Evolutionary conservation across 495 filamentous ascomycete genomes (phyloP).

Genomic region (Diplogelasinospora grovesii): DNA sequence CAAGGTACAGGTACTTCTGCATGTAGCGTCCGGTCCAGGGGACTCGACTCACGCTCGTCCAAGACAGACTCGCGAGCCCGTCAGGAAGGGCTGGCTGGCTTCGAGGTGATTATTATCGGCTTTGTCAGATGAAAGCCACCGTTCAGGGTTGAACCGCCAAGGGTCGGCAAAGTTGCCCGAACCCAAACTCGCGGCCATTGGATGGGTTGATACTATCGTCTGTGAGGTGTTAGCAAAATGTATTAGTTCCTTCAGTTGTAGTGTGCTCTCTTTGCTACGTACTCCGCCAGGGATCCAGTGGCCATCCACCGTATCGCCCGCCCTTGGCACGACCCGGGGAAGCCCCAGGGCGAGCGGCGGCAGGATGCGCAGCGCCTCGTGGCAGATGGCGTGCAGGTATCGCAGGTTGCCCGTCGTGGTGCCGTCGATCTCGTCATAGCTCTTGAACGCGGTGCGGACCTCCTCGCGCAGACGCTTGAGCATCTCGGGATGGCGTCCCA

Average conservation of each 20-base stretch:
- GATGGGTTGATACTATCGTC: constrained; percentile 14
- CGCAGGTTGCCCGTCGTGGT: constrained; percentile 30
- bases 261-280: too few species aligned
- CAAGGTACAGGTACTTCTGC: too few species aligned
- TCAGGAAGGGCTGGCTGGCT: constrained; percentile 44
- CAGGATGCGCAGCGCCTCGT: constrained; percentile 49
- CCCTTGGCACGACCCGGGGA: constrained; percentile 35
- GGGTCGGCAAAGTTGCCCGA: constrained; percentile 31
- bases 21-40: too few species aligned
- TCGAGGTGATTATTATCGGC: constrained; percentile 37
- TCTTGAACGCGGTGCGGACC: constrained; percentile 40
- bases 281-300: constrained; percentile 32
- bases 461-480: constrained; percentile 37
- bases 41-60: constrained; percentile 44
- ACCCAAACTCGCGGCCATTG: constrained; percentile 39
- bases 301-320: constrained; percentile 39
- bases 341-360: constrained; percentile 41
- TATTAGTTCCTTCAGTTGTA: neutral
- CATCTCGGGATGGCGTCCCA: constrained; percentile 34
- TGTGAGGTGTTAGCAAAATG: neutral
- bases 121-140: constrained; percentile 10
- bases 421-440: constrained; percentile 40
- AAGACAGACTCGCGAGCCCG: constrained; percentile 50
- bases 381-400: constrained; percentile 46
- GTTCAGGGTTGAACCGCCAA: neutral